Conservation (phyloP, 371 early-diverging fungal genomes). For the Chytridiales sp. region DNA sequence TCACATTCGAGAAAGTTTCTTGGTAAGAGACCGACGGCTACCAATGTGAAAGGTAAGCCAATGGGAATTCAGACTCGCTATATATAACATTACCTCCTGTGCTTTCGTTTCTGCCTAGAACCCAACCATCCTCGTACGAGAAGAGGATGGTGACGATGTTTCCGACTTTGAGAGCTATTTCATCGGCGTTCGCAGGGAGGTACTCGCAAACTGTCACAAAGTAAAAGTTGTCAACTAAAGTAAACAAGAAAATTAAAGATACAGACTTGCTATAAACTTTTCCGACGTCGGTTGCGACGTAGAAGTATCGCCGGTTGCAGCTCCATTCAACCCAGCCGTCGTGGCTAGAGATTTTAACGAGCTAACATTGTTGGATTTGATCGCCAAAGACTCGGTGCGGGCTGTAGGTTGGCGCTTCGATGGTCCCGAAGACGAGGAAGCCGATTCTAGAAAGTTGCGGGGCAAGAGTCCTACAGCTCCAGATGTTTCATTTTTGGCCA, state of each 20-base stretch:
- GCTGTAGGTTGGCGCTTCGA: background rate
- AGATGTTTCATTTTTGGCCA: background rate
- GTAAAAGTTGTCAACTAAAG: background rate
- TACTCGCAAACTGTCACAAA: constrained; percentile 5
- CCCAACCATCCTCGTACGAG: constrained; percentile 1
- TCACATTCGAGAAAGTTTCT: constrained; percentile 7
- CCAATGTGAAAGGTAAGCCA: background rate
- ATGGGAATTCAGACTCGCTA: background rate
- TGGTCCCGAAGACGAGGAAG: background rate
- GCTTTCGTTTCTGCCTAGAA: constrained; percentile 1
- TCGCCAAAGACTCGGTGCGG: background rate
- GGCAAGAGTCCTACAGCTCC: constrained; percentile 6
- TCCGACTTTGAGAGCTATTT: constrained; percentile 1
- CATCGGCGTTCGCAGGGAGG: background rate
- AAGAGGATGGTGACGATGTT: constrained; percentile 1
- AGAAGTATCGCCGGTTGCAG: too few species aligned
- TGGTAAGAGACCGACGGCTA: constrained; percentile 11
- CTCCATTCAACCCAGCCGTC: too few species aligned
- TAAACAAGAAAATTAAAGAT: too few species aligned
- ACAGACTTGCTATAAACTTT: too few species aligned
- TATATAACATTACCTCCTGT: background rate
- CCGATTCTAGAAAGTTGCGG: constrained; percentile 3
- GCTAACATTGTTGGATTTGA: too few species aligned
- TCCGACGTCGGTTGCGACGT: too few species aligned
- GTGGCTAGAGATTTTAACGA: too few species aligned